Evolutionary conservation across 768 basidiomycete genomes (phyloP).

Genomic region (Suillus fuscotomentosus): DNA sequence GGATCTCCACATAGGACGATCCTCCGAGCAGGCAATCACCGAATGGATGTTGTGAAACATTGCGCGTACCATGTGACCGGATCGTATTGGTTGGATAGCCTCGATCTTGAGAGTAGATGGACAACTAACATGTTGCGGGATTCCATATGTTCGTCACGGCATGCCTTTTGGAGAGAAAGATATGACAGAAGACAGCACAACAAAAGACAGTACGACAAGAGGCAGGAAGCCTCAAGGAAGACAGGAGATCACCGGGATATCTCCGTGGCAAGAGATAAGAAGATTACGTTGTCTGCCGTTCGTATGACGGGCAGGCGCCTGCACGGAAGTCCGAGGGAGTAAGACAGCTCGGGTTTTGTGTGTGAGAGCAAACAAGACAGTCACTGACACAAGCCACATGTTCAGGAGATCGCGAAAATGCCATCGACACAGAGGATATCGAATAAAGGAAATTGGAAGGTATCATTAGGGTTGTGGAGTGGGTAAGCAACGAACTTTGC

Average conservation of each 20-base stretch:
- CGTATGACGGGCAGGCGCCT: conserved; percentile 6
- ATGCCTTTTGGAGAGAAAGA: neutral
- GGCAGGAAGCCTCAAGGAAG: conserved; percentile 13
- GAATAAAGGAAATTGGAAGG: conserved; percentile 1
- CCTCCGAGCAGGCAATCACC: neutral
- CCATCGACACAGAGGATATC: conserved; percentile 1
- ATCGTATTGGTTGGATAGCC: neutral
- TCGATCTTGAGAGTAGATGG: neutral
- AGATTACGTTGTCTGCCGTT: neutral
- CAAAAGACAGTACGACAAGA: conserved; percentile 1
- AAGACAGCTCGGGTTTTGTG: neutral
- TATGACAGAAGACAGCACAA: neutral
- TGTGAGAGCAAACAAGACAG: neutral
- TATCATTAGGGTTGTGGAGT: conserved; percentile 8
- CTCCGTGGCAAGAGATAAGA: conserved; percentile 9
- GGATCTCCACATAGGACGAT: neutral
- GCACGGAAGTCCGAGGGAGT: conserved; percentile 11
- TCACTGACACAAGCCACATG: neutral
- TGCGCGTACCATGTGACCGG: neutral
- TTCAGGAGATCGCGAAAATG: neutral
- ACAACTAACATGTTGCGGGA: neutral
- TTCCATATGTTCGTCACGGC: neutral
- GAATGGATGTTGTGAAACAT: neutral
- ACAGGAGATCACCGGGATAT: conserved; percentile 9
- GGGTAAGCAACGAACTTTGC: conserved; percentile 8